Conservation (phyloP, 305 asterid species). For the Solanum hybrid region DNA sequence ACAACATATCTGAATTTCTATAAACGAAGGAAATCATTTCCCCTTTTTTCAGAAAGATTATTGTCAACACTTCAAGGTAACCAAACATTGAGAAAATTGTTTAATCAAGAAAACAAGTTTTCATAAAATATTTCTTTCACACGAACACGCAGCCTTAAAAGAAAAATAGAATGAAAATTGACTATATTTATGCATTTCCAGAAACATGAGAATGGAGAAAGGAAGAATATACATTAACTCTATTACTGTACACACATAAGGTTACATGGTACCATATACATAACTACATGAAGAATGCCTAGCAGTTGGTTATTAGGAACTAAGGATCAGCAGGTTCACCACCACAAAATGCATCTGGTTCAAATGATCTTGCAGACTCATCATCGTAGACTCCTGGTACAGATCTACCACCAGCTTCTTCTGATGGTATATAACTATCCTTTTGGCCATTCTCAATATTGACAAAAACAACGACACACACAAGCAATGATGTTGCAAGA, state of each 20-base stretch:
- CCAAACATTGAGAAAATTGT: not conserved
- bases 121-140: not conserved
- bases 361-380: slow-evolving; percentile 77
- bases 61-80: not conserved
- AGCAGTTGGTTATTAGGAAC: not conserved
- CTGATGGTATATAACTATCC: slow-evolving; percentile 14
- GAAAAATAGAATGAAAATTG: not conserved
- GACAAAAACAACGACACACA: slow-evolving; percentile 34
- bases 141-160: not conserved
- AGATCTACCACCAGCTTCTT: slow-evolving; percentile 49
- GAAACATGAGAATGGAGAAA: not conserved
- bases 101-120: not conserved
- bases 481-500: slow-evolving; percentile 53
- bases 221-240: not conserved
- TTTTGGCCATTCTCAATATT: slow-evolving; percentile 34
- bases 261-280: not conserved
- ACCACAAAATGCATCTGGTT: slow-evolving; percentile 78
- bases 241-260: not conserved
- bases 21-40: not conserved
- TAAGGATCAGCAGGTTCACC: slow-evolving; percentile 30
- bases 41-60: not conserved
- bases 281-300: not conserved
- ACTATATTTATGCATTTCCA: not conserved
- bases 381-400: slow-evolving; percentile 74
- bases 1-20: not conserved